Percentiles rank a stretch among this genome's conserved stretches.
These are phyloP conservation scores for Filobasidium floriforme DNA, from an alignment of 768 basidiomycete genomes.

Conservation along the genomic window DNA sequence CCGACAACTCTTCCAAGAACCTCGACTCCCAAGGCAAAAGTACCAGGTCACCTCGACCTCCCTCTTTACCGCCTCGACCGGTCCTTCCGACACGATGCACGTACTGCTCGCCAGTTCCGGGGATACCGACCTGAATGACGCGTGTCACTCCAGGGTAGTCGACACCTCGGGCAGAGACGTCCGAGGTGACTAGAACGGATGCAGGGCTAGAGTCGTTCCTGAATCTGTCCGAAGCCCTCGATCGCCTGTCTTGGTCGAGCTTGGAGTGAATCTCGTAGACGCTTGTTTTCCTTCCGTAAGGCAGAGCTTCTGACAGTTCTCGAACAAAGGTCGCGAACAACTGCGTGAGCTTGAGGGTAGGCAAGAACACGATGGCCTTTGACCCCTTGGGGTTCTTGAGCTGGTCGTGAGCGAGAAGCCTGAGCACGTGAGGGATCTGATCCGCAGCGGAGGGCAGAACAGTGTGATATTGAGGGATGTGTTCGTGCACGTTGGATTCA, in stretches of 20 bases:
- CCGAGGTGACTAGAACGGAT: slow-evolving; percentile 70
- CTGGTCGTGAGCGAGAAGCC: slow-evolving; percentile 81
- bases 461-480: slow-evolving; percentile 75
- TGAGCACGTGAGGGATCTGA: slow-evolving; percentile 69
- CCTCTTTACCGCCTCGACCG: slow-evolving; percentile 57
- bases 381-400: slow-evolving; percentile 59
- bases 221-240: slow-evolving; percentile 57
- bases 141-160: slow-evolving; percentile 84
- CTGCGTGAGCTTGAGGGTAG: slow-evolving; percentile 76
- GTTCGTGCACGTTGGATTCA: slow-evolving; percentile 58
- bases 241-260: slow-evolving; percentile 56
- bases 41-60: slow-evolving; percentile 69
- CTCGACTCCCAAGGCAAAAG: slow-evolving; percentile 70
- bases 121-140: slow-evolving; percentile 83
- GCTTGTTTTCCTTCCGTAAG: slow-evolving; percentile 54
- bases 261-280: slow-evolving; percentile 80
- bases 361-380: slow-evolving; percentile 74
- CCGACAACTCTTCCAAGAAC: slow-evolving; percentile 58
- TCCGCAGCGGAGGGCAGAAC: slow-evolving; percentile 58
- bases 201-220: slow-evolving; percentile 52
- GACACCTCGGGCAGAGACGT: slow-evolving; percentile 79
- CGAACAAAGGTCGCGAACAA: slow-evolving; percentile 61
- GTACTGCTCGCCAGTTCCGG: slow-evolving; percentile 62
- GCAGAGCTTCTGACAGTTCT: slow-evolving; percentile 47
- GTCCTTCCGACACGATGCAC: slow-evolving; percentile 80